Base-by-base conservation (phyloP, 23 red algal species). In the Rhodosorus marinus region DNA sequence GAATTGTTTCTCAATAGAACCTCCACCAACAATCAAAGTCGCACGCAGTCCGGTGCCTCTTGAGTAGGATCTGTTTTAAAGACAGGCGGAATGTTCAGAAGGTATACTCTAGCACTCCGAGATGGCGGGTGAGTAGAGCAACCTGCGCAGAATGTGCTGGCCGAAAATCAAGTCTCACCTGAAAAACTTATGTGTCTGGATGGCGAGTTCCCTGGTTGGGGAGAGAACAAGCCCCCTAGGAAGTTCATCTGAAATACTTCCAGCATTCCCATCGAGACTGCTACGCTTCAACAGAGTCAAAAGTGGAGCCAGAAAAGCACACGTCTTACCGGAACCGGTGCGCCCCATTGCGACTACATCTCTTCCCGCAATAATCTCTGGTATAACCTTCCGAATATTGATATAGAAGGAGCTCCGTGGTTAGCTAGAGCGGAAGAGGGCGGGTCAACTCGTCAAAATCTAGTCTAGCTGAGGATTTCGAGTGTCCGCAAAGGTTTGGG, bases 301-400 rank as follows among this genome's bases (percentile, higher is more conserved):
- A 26, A 86, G 35, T 1, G 90, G 90, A 3, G 54, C 57, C 14
- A 98, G 65, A 48, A 98, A 98, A 14, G 90, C 90, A 5, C 79
- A 79, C 22, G 90, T 98, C 56, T 98, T 98, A 32, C 90, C 90
- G 19, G 90, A 98, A 23, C 90, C 90, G 22, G 90, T 98, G 43
- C 90, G 57, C n/a, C 79, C 90, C 90, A 98, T 98, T 31, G 75
- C 74, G 1, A 98, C 78, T 0, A 86, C 79, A 60, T 98, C 90
- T 23, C 70, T 41, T 24, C 90, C 90, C 4, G 57, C 64, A 23
- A 98, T 49, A 35, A 85, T 45, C 20, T 36, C 35, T 8, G 90
- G 90, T 22, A 85, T 98, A 1, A 86, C 70, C n/a, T n/a, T n/a
- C n/a, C n/a, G n/a, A n/a, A n/a, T n/a, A n/a, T n/a, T n/a, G n/a